Evolutionary conservation across 176 grass and related monocot species (phyloP), one percentile per base, ranked within the genome.

Genomic region (Saccharum officinarum): DNA sequence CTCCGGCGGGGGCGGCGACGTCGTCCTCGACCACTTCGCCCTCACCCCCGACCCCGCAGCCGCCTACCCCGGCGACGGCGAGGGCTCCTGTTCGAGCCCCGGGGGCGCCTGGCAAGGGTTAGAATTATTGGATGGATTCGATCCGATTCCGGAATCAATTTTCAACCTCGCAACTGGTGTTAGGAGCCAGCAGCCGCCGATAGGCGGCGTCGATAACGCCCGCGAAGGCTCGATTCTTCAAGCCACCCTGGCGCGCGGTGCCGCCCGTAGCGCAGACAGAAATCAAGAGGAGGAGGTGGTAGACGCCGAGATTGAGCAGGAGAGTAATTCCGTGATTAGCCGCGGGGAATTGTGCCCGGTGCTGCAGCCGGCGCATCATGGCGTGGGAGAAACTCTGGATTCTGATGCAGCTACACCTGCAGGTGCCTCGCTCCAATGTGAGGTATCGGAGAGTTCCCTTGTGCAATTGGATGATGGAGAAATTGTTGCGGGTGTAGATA

Each of bases 11-110:
- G 85, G 30, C 30, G 85, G 80, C 28, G 80, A 78, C 69, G 60
- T 90, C 61, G 31, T 79, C 39, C 30, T 67, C 47, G 84, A 87
- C 76, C 89, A 90, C 84, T 90, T 90, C 80, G 69, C 69, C 61
- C 30, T 87, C 75, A 49, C 28, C 49, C 45, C 47, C 39, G n/a
- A 31, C 59, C 52, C 10, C 25, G 25, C 25, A 64, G 61, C 61
- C 61, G 25, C 25, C 61, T 26, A 0, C 5, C 26, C 11, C 25
- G 3, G 10, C 26, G 61, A 34, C 12, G 34, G 20, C 69, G 38
- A 69, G 18, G 83, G 8, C 59, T 6, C 67, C 12, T 79, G 57
- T 73, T 20, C 45, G 14, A 67, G 23, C 31, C 0, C 54, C 15
- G 18, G n/a, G 31, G 65, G 6, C 46, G 1, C 1, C 72, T 71